A percentile compares a stretch with the other conserved stretches of the same genome.
phyloP scores from a whole-genome alignment of 208 protist genomes.

The Crithidia thermophila region DNA sequence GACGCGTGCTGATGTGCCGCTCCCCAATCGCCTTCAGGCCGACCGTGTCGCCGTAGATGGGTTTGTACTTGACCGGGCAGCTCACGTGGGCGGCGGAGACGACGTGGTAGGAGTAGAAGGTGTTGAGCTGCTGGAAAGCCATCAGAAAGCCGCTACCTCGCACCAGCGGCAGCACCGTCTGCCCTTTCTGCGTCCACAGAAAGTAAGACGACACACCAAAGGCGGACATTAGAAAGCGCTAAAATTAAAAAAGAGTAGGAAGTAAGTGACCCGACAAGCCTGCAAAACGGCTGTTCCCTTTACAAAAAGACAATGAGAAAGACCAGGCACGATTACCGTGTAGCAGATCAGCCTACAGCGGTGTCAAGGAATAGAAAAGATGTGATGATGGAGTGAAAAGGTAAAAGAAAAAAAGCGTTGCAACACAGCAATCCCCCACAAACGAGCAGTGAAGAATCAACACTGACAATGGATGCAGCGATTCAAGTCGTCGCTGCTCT shows the following conservation, averaged over 20 bases:
- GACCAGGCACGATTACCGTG: no score
- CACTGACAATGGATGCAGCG: neutral
- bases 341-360: no score
- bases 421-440: neutral
- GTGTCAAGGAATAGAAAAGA: no score
- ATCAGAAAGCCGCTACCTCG: slow-evolving; percentile 87
- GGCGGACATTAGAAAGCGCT: slow-evolving; percentile 46
- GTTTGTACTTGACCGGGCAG: slow-evolving; percentile 68
- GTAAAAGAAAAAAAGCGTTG: neutral
- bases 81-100: slow-evolving; percentile 85
- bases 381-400: no score
- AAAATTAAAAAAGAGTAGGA: no score
- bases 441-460: neutral
- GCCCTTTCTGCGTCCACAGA: slow-evolving; percentile 89
- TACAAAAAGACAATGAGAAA: no score
- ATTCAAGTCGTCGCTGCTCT: no score
- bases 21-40: slow-evolving; percentile 85
- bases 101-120: slow-evolving; percentile 85
- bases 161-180: slow-evolving; percentile 80
- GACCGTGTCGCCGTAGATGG: slow-evolving; percentile 70
- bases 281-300: no score
- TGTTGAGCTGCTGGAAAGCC: slow-evolving; percentile 58
- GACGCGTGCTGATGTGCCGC: slow-evolving; percentile 75
- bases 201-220: slow-evolving; percentile 88
- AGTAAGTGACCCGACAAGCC: no score